Evolutionary conservation across 73 alveolate species (phyloP), one percentile per base, ranked within the genome.

Genomic region (Paramecium pentaurelia): DNA sequence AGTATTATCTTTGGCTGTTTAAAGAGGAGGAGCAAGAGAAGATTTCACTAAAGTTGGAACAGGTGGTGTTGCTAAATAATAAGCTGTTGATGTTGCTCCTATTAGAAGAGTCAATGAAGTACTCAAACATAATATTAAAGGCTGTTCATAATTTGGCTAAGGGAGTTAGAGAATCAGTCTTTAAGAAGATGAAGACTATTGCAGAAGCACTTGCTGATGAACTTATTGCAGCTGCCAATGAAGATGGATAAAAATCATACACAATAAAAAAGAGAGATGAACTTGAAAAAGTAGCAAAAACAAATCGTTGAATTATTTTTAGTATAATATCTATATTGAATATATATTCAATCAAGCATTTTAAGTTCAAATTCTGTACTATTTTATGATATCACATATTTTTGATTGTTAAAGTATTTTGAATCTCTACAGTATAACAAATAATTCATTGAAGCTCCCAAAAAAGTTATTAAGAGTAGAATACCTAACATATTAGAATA

Each of bases 11-110:
- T 98, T 97, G 70, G 99, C 99, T 75, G 97, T 97, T 86, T 84
- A 97, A 96, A 97, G 97, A 86, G 99, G 99, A 36, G 99, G 99
- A 44, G 99, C 99, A 77, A 96, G 99, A 75, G 99, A 98, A 95
- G 99, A 98, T 95, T 97, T 99, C 88, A 98, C 99, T 86, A 97
- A 99, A 88, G 97, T 98, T 64, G 99, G 99, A 22, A 86, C 99
- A 54, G 99, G 99, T 16, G 99, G 99, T 97, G 99, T 97, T 77
- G 99, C 98, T 88, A 97, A 99, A 93, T 95, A 99, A 93, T 98
- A 98, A 93, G 99, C 99, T 38, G 99, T 98, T 88, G 99, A 98
- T 95, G 99, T 98, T 70, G 97, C 99, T 71, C 99, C 99, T 34
- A 92, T 98, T 85, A 97, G 99, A 93, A 98, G 99, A 95, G 99